phyloP scores from a whole-genome alignment of 2,329 filamentous ascomycete genomes.

The Pseudogymnoascus sp. region DNA sequence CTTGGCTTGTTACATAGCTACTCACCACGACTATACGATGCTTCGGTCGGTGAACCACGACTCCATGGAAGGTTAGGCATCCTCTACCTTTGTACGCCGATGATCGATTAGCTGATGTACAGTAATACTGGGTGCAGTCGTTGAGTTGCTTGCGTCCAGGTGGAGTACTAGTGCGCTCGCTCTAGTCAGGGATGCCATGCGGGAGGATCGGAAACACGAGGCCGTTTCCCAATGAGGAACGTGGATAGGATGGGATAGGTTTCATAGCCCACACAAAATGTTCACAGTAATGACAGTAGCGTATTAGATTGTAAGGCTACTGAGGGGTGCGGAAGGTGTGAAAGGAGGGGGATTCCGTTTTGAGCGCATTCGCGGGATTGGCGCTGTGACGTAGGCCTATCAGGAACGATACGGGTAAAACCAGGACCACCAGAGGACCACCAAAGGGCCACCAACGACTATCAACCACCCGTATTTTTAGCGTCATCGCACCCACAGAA shows the following conservation, averaged over 20 bases:
- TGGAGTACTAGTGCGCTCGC: not conserved
- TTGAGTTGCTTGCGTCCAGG: not conserved
- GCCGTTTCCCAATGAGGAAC: not conserved
- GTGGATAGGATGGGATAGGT: not conserved
- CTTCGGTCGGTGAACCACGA: not conserved
- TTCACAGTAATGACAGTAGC: not conserved
- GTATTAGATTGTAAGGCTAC: not conserved
- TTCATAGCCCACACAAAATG: not conserved
- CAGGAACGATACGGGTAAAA: constrained; percentile 1
- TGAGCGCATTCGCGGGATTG: not conserved
- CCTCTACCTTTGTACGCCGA: not conserved
- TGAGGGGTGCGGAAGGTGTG: not conserved
- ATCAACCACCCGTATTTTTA: not conserved
- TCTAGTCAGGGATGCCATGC: not conserved
- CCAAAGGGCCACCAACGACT: not conserved
- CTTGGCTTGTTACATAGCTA: not conserved
- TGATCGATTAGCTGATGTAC: not conserved
- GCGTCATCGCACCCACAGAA: not conserved
- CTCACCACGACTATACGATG: constrained; percentile 7
- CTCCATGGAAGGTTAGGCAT: not conserved
- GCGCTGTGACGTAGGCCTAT: constrained; percentile 3
- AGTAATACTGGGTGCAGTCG: not conserved
- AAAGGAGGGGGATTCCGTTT: not conserved
- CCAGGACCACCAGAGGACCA: not conserved
- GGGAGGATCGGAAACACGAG: constrained; percentile 5